A percentile compares a stretch with the other conserved stretches of the same genome.
phyloP scores from a whole-genome alignment of 306 rosid species.

The Vicia faba region DNA sequence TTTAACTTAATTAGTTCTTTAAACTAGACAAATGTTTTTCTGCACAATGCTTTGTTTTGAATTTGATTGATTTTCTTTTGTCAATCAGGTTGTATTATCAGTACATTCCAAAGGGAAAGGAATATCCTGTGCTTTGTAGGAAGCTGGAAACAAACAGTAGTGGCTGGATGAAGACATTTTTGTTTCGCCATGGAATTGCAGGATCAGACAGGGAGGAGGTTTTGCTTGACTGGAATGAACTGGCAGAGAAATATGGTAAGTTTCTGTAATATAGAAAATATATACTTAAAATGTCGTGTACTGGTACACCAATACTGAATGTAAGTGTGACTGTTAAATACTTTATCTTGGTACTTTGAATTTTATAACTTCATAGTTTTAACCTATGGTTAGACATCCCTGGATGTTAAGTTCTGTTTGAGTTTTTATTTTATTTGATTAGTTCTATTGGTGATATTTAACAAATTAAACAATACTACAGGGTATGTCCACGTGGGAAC shows the following conservation, averaged over 20 bases:
- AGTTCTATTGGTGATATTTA: slow-evolving; percentile 10
- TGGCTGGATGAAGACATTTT: slow-evolving; percentile 51
- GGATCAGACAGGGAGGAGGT: slow-evolving; percentile 52
- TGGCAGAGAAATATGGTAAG: slow-evolving; percentile 75
- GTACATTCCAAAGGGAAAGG: slow-evolving; percentile 88
- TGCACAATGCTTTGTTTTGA: not conserved
- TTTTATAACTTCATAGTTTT: slow-evolving; percentile 3
- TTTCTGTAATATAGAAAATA: slow-evolving; percentile 7
- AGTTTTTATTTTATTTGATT: not conserved
- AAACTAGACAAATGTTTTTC: no score
- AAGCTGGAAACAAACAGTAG: slow-evolving; percentile 43
- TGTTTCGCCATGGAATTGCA: slow-evolving; percentile 40
- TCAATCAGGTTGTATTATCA: slow-evolving; percentile 84
- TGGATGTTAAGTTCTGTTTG: slow-evolving; percentile 17
- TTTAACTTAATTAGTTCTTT: no score
- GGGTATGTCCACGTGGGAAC: slow-evolving; percentile 96
- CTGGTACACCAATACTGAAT: no score
- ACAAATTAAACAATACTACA: slow-evolving; percentile 39
- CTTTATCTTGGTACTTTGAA: no score
- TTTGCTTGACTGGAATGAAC: slow-evolving; percentile 92
- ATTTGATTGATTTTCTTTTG: slow-evolving; percentile 3
- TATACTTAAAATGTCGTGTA: not conserved
- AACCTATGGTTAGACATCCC: slow-evolving; percentile 2
- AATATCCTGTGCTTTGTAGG: slow-evolving; percentile 83
- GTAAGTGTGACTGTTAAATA: no score